Evolutionary conservation across 306 rosid genomes (phyloP), one percentile per base, ranked within the genome.

Genomic region (Cucumis sativus): DNA sequence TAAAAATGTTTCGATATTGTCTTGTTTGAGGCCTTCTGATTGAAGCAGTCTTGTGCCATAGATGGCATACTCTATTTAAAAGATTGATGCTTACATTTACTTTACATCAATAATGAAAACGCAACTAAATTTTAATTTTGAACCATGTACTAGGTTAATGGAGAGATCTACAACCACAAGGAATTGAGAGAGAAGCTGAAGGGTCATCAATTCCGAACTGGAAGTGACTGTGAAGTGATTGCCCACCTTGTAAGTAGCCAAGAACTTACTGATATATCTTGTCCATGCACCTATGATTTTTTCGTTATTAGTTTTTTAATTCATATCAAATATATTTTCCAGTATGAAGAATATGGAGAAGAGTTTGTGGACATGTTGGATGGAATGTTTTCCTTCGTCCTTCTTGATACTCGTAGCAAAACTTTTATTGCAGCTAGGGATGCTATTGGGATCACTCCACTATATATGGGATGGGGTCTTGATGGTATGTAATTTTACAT

Each of bases 211-310:
- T 90, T 95, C 78, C 88, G 96, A 81, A 96, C 98, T 41, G 96
- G 92, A 39, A 96, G 99, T 83, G 97, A 92, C 72, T 92, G 99
- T 83, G 99, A 96, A 92, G 99, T 96, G 67, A 91, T 96, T 85
- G 89, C 99, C 6, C 98, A 92, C 89, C 99, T 96, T 73, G 99
- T 95, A 87, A 91, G 98, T 89, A 77, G 78, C 75, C 7, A 52
- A 74, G 63, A 78, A 76, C 68, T 62, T 52, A 17, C 63, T 23
- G 63, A 67, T 10, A 70, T 18, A n/a, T 8, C 79, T 45, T 54
- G 20, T 30, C 77, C 64, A 39, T 69, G 67, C 79, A 37, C 39
- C 6, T 16, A 8, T 15, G 56, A 30, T 25, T 21, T 5, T 56
- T 16, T 9, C 30, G 14, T 73, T 30, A 66, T 84, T 40, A 57